Conservation (phyloP, 495 filamentous ascomycete species). For the Trichodelitschia bisporula region DNA sequence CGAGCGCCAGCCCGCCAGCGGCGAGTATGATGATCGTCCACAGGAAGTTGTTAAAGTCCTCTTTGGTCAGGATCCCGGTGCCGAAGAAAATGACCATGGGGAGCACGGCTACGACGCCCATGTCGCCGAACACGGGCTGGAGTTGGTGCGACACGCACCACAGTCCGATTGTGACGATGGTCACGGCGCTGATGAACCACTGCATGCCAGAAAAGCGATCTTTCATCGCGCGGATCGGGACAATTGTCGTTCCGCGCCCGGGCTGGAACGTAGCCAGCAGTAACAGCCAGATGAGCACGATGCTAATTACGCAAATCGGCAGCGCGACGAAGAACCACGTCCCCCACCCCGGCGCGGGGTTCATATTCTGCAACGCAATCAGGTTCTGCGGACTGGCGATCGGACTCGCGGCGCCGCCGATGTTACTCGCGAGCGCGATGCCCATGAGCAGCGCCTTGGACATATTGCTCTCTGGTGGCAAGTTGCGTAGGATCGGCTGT, state of each 20-base stretch:
- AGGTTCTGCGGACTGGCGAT: constrained; percentile 97
- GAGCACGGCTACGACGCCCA: constrained; percentile 95
- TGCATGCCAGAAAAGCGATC: constrained; percentile 76
- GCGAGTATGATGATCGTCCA: constrained; percentile 99
- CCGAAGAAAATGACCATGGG: constrained; percentile 93
- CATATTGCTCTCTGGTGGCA: constrained; percentile 72
- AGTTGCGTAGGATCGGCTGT: constrained; percentile 83
- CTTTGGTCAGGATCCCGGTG: constrained; percentile 89
- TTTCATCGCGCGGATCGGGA: constrained; percentile 68
- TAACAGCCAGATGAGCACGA: constrained; percentile 72
- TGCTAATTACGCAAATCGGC: constrained; percentile 75
- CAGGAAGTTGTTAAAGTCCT: constrained; percentile 99
- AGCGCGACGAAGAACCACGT: constrained; percentile 92
- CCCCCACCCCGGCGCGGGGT: constrained; percentile 69
- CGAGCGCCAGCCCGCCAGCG: constrained; percentile 75
- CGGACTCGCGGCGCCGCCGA: constrained; percentile 86
- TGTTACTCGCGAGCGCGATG: constrained; percentile 85
- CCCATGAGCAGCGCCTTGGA: constrained; percentile 88
- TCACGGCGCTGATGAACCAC: constrained; percentile 75
- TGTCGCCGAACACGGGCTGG: constrained; percentile 73
- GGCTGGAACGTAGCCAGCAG: constrained; percentile 69
- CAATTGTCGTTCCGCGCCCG: constrained; percentile 63
- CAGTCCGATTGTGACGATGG: constrained; percentile 62
- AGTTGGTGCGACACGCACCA: constrained; percentile 89
- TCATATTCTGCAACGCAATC: constrained; percentile 87